Conservation (phyloP, 108 stramenopile species). For the Schizochytrium sp. region DNA sequence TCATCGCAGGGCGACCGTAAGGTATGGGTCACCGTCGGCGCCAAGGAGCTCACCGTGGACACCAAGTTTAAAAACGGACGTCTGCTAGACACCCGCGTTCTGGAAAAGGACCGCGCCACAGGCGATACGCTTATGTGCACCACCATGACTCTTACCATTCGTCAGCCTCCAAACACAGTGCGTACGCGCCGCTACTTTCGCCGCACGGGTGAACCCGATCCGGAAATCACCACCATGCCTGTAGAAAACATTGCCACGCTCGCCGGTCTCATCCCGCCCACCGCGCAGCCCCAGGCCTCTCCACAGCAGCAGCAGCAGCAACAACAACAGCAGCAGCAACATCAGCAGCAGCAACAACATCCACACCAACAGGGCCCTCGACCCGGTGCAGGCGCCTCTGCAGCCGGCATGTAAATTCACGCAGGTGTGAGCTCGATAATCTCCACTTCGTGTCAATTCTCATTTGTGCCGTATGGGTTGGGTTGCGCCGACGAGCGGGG, state of each 20-base stretch:
- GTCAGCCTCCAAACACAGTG: neutral
- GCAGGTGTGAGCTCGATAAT: too few relatives aligned
- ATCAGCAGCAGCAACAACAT: neutral
- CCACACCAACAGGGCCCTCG: neutral
- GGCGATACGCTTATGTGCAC: constrained; percentile 2
- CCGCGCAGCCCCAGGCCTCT: neutral
- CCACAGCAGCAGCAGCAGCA: neutral
- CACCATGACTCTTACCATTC: neutral
- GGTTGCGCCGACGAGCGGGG: too few relatives aligned
- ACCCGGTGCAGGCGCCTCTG: neutral
- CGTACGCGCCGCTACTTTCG: neutral
- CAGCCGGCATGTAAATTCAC: neutral
- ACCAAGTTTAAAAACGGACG: constrained; percentile 16
- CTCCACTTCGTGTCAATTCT: too few relatives aligned
- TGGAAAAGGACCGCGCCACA: neutral
- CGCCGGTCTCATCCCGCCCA: neutral
- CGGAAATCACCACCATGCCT: neutral
- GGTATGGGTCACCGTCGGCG: neutral
- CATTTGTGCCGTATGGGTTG: too few relatives aligned
- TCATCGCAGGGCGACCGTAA: neutral
- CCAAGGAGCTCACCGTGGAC: constrained; percentile 5
- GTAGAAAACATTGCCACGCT: neutral
- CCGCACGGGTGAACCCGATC: neutral
- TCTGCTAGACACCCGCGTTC: neutral
- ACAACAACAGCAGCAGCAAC: neutral